A percentile compares a stretch with the other conserved stretches of the same genome.
These are phyloP conservation scores for Peronosclerospora sorghi DNA, from an alignment of 352 stramenopile genomes.

Conservation along the genomic window DNA sequence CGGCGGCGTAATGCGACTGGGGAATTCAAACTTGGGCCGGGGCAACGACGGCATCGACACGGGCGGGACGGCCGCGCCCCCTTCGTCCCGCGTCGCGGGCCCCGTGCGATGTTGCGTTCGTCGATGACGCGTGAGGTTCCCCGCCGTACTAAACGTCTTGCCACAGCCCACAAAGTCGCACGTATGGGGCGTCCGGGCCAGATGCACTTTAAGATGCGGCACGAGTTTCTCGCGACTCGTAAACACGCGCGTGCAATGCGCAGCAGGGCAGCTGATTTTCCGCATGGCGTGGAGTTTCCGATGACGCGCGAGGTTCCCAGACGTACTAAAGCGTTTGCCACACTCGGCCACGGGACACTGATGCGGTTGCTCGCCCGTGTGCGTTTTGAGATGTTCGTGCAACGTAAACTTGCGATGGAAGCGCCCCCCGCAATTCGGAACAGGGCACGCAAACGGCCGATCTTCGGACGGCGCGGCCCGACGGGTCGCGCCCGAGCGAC, in stretches of 20 bases:
- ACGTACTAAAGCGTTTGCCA: constrained; percentile 54
- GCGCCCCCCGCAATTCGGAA: constrained; percentile 30
- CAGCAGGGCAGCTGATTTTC: constrained; percentile 31
- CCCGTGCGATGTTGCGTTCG: constrained; percentile 37
- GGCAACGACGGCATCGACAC: constrained; percentile 9
- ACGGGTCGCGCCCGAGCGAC: constrained; percentile 12
- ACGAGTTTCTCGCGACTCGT: constrained; percentile 38
- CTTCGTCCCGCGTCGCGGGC: constrained; percentile 9
- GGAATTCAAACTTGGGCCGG: constrained; percentile 22
- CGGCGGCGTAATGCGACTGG: constrained; percentile 4
- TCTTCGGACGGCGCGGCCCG: constrained; percentile 25
- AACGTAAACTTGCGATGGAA: constrained; percentile 75
- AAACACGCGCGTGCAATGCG: constrained; percentile 33
- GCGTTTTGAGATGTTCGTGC: constrained; percentile 74
- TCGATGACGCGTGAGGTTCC: constrained; percentile 51
- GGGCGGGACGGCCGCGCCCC: background rate
- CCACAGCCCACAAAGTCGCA: constrained; percentile 40
- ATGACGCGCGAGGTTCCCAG: constrained; percentile 44
- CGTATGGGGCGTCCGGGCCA: constrained; percentile 37
- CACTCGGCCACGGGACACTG: constrained; percentile 43
- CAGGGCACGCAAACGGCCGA: constrained; percentile 23
- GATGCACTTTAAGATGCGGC: constrained; percentile 37
- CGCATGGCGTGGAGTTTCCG: constrained; percentile 35
- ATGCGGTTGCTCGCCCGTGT: constrained; percentile 72
- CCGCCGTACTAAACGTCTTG: constrained; percentile 52